Evolutionary conservation across 108 stramenopile species (phyloP).

Genomic region (Cyclotella cryptica): DNA sequence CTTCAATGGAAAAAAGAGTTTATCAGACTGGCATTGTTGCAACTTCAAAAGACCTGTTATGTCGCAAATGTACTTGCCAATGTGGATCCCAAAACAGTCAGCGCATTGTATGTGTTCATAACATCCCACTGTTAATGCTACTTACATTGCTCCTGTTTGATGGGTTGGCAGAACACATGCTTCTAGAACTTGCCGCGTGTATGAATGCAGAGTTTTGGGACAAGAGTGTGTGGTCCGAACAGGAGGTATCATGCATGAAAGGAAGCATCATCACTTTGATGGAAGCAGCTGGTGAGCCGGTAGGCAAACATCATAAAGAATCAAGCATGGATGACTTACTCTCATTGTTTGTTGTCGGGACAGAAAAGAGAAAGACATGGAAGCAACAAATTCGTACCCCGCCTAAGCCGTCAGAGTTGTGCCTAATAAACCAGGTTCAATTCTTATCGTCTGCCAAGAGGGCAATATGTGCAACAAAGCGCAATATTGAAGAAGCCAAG

Average conservation of each 20-base stretch:
- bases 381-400: background rate
- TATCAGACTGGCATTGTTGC: slow-evolving; percentile 7
- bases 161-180: slow-evolving; percentile 19
- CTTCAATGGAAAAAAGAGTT: slow-evolving; percentile 29
- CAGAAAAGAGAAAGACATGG: slow-evolving; percentile 13
- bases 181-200: slow-evolving; percentile 20
- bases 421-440: background rate
- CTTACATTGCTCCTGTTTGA: slow-evolving; percentile 13
- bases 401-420: slow-evolving; percentile 11
- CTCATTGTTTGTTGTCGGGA: background rate
- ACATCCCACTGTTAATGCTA: background rate
- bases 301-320: no score
- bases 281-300: background rate
- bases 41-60: slow-evolving; percentile 16
- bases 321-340: no score
- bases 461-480: background rate
- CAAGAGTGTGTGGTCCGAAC: slow-evolving; percentile 2
- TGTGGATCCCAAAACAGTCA: slow-evolving; percentile 22
- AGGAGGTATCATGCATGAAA: slow-evolving; percentile 9
- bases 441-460: slow-evolving; percentile 3
- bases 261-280: slow-evolving; percentile 18
- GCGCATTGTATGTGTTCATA: background rate
- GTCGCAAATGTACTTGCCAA: slow-evolving; percentile 39
- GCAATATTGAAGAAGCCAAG: no score
- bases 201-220: slow-evolving; percentile 7